phyloP scores from a whole-genome alignment of 2,329 filamentous ascomycete genomes.

The Talaromyces sp. region DNA sequence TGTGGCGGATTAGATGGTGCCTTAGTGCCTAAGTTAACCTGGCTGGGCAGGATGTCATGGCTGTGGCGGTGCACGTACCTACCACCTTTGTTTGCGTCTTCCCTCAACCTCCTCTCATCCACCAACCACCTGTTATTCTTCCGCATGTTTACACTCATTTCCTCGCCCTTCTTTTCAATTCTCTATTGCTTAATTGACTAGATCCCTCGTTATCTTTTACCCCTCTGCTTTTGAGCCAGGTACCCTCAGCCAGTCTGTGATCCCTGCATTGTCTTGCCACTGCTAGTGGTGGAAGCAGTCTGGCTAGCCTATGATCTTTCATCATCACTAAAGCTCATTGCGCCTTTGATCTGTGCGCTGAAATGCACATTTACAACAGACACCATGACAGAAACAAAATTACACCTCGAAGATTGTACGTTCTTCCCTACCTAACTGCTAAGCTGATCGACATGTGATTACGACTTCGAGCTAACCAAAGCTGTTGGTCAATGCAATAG shows the following conservation, averaged over 20 bases:
- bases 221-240: not conserved
- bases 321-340: conserved; percentile 25
- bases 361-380: conserved; percentile 61
- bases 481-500: conserved; percentile 45
- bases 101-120: not conserved
- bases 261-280: conserved; percentile 15
- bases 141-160: not conserved
- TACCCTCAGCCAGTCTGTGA: not conserved
- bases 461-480: conserved; percentile 25
- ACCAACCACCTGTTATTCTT: conserved; percentile 1
- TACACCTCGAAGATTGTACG: conserved; percentile 87
- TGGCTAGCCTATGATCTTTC: conserved; percentile 16
- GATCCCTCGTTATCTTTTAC: not conserved
- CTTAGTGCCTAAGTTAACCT: conserved; percentile 1
- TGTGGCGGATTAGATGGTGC: not conserved
- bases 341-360: conserved; percentile 35
- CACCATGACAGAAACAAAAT: conserved; percentile 73
- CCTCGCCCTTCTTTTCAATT: not conserved
- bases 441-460: conserved; percentile 5
- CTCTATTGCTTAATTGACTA: not conserved
- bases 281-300: conserved; percentile 11
- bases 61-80: conserved; percentile 15
- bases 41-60: not conserved
- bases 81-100: conserved; percentile 2
- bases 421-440: conserved; percentile 22